A percentile compares a stretch with the other conserved stretches of the same genome.
Evolutionary conservation across 2,329 filamentous ascomycete species (phyloP).

Genomic region (Penicillium olsonii): DNA sequence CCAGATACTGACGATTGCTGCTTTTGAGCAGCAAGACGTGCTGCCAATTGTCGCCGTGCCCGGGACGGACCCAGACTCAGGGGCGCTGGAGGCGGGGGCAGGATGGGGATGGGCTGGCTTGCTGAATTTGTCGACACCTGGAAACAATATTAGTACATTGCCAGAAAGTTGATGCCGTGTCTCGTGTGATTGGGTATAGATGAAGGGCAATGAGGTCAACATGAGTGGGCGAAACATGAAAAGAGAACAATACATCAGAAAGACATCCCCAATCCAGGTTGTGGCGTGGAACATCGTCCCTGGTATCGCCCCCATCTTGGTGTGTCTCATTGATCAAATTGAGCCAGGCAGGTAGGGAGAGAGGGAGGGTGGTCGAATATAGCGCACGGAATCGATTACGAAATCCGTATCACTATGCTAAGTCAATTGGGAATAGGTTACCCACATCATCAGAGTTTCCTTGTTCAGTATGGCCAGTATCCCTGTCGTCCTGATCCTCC

Average conservation of each 20-base stretch:
- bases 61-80: slow-evolving; percentile 84
- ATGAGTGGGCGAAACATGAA: slow-evolving; percentile 2
- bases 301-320: neutral
- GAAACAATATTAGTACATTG: slow-evolving; percentile 15
- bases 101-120: slow-evolving; percentile 47
- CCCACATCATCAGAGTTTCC: slow-evolving; percentile 66
- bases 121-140: slow-evolving; percentile 34
- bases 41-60: slow-evolving; percentile 86
- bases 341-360: slow-evolving; percentile 1
- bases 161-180: neutral
- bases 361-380: slow-evolving; percentile 14
- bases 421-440: slow-evolving; percentile 62
- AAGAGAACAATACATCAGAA: neutral
- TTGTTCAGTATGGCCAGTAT: slow-evolving; percentile 42
- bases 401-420: slow-evolving; percentile 63
- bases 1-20: slow-evolving; percentile 58
- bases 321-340: neutral
- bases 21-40: slow-evolving; percentile 74
- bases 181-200: neutral
- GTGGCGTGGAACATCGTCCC: neutral
- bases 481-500: slow-evolving; percentile 63
- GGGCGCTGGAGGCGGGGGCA: slow-evolving; percentile 67
- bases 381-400: slow-evolving; percentile 37
- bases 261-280: neutral
- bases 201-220: neutral